Evolutionary conservation across 352 stramenopile species (phyloP), one percentile per base, ranked within the genome.

Genomic region (Globisporangium canariense): DNA sequence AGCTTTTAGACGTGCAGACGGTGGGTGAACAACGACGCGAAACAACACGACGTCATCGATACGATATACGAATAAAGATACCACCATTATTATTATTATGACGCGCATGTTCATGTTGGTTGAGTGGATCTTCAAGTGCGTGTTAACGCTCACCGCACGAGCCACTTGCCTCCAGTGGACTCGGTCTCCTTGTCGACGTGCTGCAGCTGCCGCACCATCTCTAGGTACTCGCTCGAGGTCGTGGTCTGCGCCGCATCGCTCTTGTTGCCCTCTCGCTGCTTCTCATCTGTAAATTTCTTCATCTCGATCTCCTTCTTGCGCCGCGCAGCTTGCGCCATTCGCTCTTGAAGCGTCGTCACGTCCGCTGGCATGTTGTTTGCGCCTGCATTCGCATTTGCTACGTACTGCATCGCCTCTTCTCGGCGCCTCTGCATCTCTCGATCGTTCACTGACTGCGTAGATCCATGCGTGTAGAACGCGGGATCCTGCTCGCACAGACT

Each of bases 161-260:
- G 81, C 83, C 83, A 92, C 58, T 92, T 92, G 41, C 70, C 71
- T 1, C 80, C 81, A 45, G 65, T 65, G 16, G 65, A 64, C 38
- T 87, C 81, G 22, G 73, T 81, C 18, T 77, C 67, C n/a, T 79
- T 65, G 60, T 90, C 75, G 18, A 80, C 70, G 32, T 83, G 68
- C 66, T 92, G 74, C 60, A 90, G 62, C 62, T 90, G 72, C 34
- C 79, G 81, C 47, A 92, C 83, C 53, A 92, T 74, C 45, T 70
- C 58, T 53, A 92, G 46, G 60, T 92, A 92, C 57, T 76, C 78
- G n/a, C 66, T 88, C 46, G 74, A 77, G 11, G 18, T n/a, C 5
- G 46, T 14, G 2, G 13, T 38, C 6, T 54, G 36, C 58, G 43
- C 25, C 36, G 22, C 51, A 54, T 64, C 25, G 68, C 62, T 32